Evolutionary conservation across 2,329 filamentous ascomycete species (phyloP).

Genomic region (Botryotinia calthae): DNA sequence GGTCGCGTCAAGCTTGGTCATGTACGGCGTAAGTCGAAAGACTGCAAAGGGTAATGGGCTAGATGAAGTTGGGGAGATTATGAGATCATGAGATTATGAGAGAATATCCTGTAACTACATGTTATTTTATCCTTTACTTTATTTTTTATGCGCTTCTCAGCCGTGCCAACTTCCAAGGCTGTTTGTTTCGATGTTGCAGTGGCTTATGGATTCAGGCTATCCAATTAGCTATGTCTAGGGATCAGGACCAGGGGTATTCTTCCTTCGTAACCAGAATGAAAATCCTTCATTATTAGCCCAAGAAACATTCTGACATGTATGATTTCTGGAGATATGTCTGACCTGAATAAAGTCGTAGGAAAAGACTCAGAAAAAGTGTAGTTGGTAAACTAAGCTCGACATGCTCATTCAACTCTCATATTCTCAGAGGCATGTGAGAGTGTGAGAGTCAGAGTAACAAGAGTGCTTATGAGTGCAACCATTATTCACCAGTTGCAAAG

Average conservation of each 20-base stretch:
- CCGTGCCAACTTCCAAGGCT: not conserved
- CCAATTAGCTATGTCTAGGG: not conserved
- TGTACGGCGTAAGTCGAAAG: not conserved
- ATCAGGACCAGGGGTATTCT: not conserved
- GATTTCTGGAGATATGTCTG: slow-evolving; percentile 3
- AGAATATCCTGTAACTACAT: not conserved
- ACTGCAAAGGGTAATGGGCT: not conserved
- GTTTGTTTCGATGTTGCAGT: slow-evolving; percentile 14
- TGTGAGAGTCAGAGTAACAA: not conserved
- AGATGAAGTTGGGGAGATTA: not conserved
- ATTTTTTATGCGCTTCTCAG: not conserved
- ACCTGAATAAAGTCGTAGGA: not conserved
- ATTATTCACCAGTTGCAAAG: not conserved
- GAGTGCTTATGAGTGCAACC: not conserved
- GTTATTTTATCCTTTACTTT: not conserved
- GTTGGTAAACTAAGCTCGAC: not conserved
- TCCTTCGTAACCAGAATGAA: not conserved
- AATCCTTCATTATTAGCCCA: not conserved
- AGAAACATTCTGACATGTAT: not conserved
- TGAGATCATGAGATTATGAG: not conserved
- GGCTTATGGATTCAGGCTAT: slow-evolving; percentile 8
- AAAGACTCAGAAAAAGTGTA: not conserved
- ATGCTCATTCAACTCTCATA: not conserved
- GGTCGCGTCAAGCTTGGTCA: not conserved
- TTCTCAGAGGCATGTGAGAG: not conserved